Conservation (phyloP, 805 yeast genomes). For the Barnettozyma californica region DNA sequence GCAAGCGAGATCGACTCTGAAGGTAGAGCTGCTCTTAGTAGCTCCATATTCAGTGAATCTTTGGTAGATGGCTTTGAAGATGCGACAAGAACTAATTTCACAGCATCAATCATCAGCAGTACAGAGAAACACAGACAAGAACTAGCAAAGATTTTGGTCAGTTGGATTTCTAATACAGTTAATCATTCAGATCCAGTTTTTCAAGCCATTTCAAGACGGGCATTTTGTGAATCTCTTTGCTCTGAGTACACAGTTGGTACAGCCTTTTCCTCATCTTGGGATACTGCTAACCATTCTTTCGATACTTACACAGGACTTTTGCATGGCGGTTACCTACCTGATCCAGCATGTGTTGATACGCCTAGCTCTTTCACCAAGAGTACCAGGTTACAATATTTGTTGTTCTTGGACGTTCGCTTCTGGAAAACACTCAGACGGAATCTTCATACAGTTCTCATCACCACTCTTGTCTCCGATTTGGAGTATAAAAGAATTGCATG, state of each 20-base stretch:
- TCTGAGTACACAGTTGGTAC: slow-evolving; percentile 17
- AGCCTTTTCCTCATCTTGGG: slow-evolving; percentile 21
- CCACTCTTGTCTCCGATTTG: slow-evolving; percentile 49
- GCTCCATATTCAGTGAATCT: slow-evolving; percentile 25
- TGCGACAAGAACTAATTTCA: slow-evolving; percentile 45
- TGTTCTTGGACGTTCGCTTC: slow-evolving; percentile 55
- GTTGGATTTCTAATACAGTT: slow-evolving; percentile 45
- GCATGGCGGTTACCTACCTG: slow-evolving; percentile 13
- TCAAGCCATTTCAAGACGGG: slow-evolving; percentile 34
- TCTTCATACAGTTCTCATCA: slow-evolving; percentile 45
- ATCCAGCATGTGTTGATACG: background rate
- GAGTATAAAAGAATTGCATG: slow-evolving; percentile 44
- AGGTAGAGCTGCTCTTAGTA: slow-evolving; percentile 46
- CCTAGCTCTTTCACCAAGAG: background rate
- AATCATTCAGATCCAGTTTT: slow-evolving; percentile 33
- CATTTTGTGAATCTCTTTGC: slow-evolving; percentile 41
- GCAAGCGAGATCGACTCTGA: slow-evolving; percentile 42
- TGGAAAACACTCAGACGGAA: slow-evolving; percentile 46
- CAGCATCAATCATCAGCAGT: slow-evolving; percentile 48
- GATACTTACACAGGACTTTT: slow-evolving; percentile 16
- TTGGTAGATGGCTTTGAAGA: slow-evolving; percentile 31
- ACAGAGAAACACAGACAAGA: slow-evolving; percentile 47
- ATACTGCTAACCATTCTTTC: slow-evolving; percentile 6
- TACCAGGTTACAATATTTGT: slow-evolving; percentile 41
- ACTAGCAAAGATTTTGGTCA: slow-evolving; percentile 38